Base-by-base conservation (phyloP, 768 basidiomycete genomes). In the Boletus rubropictus region DNA sequence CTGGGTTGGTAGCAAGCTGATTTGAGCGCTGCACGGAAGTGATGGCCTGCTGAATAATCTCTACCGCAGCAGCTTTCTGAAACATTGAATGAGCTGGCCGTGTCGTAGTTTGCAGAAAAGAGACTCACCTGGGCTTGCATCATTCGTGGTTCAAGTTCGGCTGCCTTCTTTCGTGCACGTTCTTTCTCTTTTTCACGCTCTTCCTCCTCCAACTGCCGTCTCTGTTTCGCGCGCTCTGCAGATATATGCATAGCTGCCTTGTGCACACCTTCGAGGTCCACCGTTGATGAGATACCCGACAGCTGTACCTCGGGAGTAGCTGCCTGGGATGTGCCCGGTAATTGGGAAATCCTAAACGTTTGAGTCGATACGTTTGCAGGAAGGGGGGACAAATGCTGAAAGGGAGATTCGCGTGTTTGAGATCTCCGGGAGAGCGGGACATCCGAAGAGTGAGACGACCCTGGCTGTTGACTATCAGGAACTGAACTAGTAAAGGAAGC, bases 171-270 rank as follows among this genome's bases (percentile, higher is more conserved):
- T 51, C 79, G 74, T 12, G 91, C 92, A 14, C 91, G 74, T 56
- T 92, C 89, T 55, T 80, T 79, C 63, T 85, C 84, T 39, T 79
- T 83, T 60, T 89, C 82, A 14, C 90, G 76, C 54, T 87, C 84
- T 51, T 82, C 84, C 61, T 94, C 92, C 55, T 93, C 91, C 42
- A 85, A 77, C 57, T 88, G 83, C 39, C 89, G 72, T 44, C 91
- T 73, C 51, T 84, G 77, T 58, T 80, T 84, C 6, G 91, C 91
- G 33, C 89, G 78, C 51, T 88, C 89, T 2, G 91, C 91, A 6
- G 87, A 87, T 45, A 66, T 77, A 50, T 90, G 89, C 91, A 93
- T 92, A 15, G 82, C 69, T 38, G 81, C 80, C 62, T 86, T 86
- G 48, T 78, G 75, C n/a, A 71, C 77, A 42, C 80, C 80, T 42